Evolutionary conservation across 2,329 filamentous ascomycete species (phyloP), one percentile per base, ranked within the genome.

Genomic region (Golovinomyces cichoracearum): DNA sequence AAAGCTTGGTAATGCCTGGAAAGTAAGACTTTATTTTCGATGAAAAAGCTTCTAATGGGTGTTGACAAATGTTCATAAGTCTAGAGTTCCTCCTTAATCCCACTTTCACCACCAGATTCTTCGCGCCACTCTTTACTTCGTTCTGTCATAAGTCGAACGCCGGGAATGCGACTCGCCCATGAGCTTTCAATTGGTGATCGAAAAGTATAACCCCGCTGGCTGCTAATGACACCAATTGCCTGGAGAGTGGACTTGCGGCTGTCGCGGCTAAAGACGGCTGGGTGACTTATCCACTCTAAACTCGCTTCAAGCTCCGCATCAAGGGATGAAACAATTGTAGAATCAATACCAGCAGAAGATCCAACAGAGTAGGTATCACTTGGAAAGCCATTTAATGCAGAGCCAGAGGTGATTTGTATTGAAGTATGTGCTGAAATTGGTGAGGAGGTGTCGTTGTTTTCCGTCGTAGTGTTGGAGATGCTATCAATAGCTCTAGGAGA

Each of bases 231-330:
- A 5, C 90, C 88, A 55, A 98, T 95, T 15, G 86, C 84, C 63
- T 98, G 90, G 22, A 98, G 70, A 1, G 98, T 86, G 4, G 88
- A 84, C 67, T 98, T 98, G 58, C 90, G 78, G 50, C 83, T 90
- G 62, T 98, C 90, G 33, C 90, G 77, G 7, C 82, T 80, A 61
- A 98, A 98, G 1, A 95, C 83, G 1, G 86, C 86, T 1, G 90
- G 90, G 59, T 98, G 90, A 60, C 81, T 85, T 63, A 98, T 95
- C 90, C 90, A 98, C 64, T 98, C 90, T 15, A 98, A 68, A 47
- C 82, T 83, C 29, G 82, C 75, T 61, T 93, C 84, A 29, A 98
- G 73, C 63, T 98, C 90, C 0, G 82, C 75, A 61, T 98, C 90
- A 17, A 98, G 74, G 2, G 90, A 86, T 22, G 76, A 70, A 57